Base-by-base conservation (phyloP, 768 basidiomycete genomes). In the Cystofilobasidium macerans region DNA sequence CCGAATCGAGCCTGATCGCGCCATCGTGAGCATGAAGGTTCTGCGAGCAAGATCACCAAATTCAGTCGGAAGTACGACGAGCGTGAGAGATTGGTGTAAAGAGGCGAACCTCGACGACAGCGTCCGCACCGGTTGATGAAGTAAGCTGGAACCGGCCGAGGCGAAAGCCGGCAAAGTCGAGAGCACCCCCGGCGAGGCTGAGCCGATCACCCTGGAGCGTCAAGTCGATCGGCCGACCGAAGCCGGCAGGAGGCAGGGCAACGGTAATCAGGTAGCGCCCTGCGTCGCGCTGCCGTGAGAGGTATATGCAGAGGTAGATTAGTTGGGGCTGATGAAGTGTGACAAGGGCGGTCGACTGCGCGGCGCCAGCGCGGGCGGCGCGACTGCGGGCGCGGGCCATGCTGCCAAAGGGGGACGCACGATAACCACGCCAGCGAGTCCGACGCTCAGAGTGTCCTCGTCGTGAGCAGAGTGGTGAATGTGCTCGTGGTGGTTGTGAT, bases 261-360 rank as follows among this genome's bases (percentile, higher is more conserved):
- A 67, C 42, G 16, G 53, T 43, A 42, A 67, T 57, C 38, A 62
- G 32, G 60, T 62, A 67, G n/a, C n/a, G n/a, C n/a, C n/a, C 22
- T 40, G n/a, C 1, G 28, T 40, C 38, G n/a, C 38, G 38, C 13
- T 24, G 30, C n/a, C 14, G 26, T 12, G 28, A 16, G 2, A 28
- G 24, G 16, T 1, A 7, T 1, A 26, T 18, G 6, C n/a, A 24
- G 5, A 26, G 22, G 45, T 9, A 24, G 38, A 26, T 40, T 22
- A 38, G 33, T 40, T 32, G 4, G 43, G 33, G 38, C 12, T 33
- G 32, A 22, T 35, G 11, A 8, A 28, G 33, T 14, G 58, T 6
- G 2, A 3, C 3, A 11, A 16, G 35, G 4, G 22, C 24, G 36
- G 35, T 11, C 35, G 35, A 38, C 40, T 60, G 26, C 36, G 38